phyloP scores from a whole-genome alignment of 305 asterid species.

The Ajuga reptans region DNA sequence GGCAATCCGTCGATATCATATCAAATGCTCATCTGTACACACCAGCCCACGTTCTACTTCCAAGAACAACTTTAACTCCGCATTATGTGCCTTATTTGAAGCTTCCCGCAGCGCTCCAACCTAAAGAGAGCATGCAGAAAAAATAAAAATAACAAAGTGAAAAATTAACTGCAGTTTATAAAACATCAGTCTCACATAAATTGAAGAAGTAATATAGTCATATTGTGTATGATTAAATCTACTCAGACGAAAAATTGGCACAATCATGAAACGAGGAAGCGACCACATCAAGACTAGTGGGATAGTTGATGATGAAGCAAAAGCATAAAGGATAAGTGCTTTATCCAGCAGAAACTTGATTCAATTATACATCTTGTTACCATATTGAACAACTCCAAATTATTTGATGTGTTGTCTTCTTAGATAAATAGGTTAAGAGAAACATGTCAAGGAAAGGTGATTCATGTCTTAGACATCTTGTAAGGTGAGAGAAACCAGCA shows the following conservation, averaged over 20 bases:
- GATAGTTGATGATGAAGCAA: neutral
- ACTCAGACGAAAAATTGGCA: neutral
- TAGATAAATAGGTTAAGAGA: neutral
- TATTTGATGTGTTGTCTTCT: neutral
- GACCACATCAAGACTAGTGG: neutral
- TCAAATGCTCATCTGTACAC: conserved; percentile 14
- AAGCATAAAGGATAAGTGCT: neutral
- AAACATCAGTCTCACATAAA: neutral
- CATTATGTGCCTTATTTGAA: conserved; percentile 69
- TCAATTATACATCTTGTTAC: neutral
- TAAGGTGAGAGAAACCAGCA: conserved; percentile 3
- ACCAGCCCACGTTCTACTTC: conserved; percentile 75
- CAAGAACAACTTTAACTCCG: conserved; percentile 79
- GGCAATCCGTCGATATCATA: neutral
- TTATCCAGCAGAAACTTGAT: neutral
- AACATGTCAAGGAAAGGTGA: neutral
- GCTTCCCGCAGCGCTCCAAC: conserved; percentile 85
- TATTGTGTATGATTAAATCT: neutral
- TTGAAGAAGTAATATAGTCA: neutral
- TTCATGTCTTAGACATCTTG: neutral
- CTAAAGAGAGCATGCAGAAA: conserved; percentile 35
- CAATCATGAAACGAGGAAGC: neutral
- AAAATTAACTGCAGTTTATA: neutral
- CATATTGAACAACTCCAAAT: neutral
- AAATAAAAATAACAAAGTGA: neutral